Percentiles rank a stretch among this genome's conserved stretches.
These are phyloP conservation scores for Cantharellus anzutake DNA, from an alignment of 768 basidiomycete genomes.

Conservation along the genomic window DNA sequence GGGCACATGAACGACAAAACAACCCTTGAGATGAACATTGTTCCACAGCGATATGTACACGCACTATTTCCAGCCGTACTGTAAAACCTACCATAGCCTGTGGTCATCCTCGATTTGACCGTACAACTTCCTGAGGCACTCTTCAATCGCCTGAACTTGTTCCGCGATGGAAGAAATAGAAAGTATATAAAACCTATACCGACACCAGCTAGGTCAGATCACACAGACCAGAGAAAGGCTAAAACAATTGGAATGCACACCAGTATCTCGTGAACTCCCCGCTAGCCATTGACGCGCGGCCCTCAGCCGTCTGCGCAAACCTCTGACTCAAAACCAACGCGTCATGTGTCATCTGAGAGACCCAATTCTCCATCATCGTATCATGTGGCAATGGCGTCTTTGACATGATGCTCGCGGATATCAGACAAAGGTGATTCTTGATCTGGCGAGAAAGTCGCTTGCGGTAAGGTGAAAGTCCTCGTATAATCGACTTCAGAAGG, in stretches of 20 bases:
- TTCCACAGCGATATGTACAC: too few relatives aligned
- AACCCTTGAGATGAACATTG: too few relatives aligned
- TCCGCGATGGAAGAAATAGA: background rate
- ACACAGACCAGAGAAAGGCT: too few relatives aligned
- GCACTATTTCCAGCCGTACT: too few relatives aligned
- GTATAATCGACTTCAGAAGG: background rate
- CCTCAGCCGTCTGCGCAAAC: constrained; percentile 11
- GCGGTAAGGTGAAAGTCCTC: background rate
- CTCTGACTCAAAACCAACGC: constrained; percentile 11
- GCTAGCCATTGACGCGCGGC: constrained; percentile 7
- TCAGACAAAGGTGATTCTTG: constrained; percentile 9
- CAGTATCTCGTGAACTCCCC: constrained; percentile 12
- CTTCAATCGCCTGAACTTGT: background rate
- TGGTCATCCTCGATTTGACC: background rate
- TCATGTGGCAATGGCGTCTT: constrained; percentile 13
- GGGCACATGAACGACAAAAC: too few relatives aligned
- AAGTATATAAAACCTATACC: background rate
- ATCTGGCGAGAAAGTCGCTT: background rate
- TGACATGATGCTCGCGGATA: constrained; percentile 11
- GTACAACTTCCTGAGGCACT: background rate
- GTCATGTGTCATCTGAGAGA: constrained; percentile 9
- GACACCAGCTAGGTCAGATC: too few relatives aligned
- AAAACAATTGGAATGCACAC: background rate
- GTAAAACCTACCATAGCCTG: background rate
- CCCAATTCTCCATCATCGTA: constrained; percentile 1